Percentiles rank a stretch among this genome's conserved stretches.
These are phyloP conservation scores for Tetrahymena malaccensis DNA, from an alignment of 73 alveolate species.

Conservation along the genomic window DNA sequence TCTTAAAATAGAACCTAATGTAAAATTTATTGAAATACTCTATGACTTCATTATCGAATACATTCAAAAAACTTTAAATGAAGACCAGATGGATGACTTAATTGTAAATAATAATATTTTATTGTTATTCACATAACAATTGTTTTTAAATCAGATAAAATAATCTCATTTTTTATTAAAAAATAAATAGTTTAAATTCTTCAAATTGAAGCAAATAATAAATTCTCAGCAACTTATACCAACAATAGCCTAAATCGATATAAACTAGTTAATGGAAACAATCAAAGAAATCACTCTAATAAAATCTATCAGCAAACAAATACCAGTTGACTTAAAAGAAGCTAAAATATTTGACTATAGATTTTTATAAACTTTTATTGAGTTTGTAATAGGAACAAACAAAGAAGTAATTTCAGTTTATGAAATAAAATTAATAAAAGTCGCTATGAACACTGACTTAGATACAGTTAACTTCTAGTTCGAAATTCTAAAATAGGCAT, in stretches of 20 bases:
- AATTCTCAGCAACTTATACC: neutral
- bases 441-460: neutral
- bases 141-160: neutral
- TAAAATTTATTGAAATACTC: neutral
- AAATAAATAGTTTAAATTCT: neutral
- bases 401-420: neutral
- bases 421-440: neutral
- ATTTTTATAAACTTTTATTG: neutral
- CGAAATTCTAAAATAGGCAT: neutral
- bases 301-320: neutral
- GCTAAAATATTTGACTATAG: neutral
- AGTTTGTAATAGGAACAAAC: neutral
- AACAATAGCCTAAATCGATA: neutral
- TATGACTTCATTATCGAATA: neutral
- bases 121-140: neutral
- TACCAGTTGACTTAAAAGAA: neutral
- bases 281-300: neutral
- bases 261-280: neutral
- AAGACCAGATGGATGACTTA: neutral
- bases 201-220: neutral
- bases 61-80: neutral
- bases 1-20: neutral
- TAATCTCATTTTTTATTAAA: no score
- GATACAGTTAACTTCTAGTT: neutral
- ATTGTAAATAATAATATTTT: neutral